Base-by-base conservation (phyloP, 176 grass and related monocot species). In the Leersia perrieri region DNA sequence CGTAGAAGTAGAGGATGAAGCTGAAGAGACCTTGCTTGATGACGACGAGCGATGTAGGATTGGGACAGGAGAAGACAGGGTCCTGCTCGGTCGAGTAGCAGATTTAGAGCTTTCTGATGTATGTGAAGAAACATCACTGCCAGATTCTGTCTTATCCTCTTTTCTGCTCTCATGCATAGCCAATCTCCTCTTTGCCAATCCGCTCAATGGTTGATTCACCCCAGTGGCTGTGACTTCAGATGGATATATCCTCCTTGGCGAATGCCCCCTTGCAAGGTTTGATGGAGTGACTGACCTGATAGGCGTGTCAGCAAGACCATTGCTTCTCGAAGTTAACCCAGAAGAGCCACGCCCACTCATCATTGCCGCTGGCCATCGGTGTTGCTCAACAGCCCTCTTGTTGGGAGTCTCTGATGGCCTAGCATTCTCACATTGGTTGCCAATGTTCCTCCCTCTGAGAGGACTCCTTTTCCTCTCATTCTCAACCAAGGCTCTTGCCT, bases 391-490 rank as follows among this genome's bases (percentile, higher is more conserved):
- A 20, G 42, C 47, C 38, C 75, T 84, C 53, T 57, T 69, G 70
- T 68, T 68, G 0, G 71, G 69, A 15, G 34, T 30, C 28, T 60
- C 74, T 4, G 62, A 20, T 4, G 69, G 60, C 26, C 47, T 62
- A 12, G 75, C 49, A 11, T 94, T 89, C 61, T 87, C 90, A 47
- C 66, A 67, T 57, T 87, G 83, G 16, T 89, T 75, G 73, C 86
- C 69, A 66, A 60, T 26, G 47, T 22, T 88, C 39, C 78, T 86
- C 38, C 80, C 77, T 75, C 85, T 80, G 20, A 83, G 20, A 67
- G 94, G 91, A 45, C 91, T 93, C 70, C 73, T 80, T 70, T 90
- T 92, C 77, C 75, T 86, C 53, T 81, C 78, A 13, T 66, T 86
- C 53, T 81, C 81, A 13, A 67, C 12, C 39, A 53, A 35, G 7